Evolutionary conservation across 441 rosid species (phyloP).

Genomic region (Pelargonium myrrhifolium): DNA sequence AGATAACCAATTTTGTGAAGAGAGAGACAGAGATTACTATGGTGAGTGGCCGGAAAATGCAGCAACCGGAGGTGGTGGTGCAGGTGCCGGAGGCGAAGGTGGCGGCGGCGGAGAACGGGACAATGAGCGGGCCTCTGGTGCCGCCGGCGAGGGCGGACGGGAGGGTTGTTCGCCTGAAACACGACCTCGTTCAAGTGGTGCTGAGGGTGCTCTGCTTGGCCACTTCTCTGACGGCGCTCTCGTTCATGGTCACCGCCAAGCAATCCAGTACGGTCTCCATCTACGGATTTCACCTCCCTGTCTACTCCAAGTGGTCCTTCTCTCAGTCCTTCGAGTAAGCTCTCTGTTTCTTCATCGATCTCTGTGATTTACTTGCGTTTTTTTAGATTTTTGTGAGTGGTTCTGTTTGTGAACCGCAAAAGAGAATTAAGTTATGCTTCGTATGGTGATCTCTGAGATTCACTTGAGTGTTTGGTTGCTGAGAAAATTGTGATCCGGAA

Average conservation of each 20-base stretch:
- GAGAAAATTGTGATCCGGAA: conserved; percentile 13
- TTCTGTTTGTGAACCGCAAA: too few relatives aligned
- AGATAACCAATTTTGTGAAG: too few relatives aligned
- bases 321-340: conserved; percentile 71
- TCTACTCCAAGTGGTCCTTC: conserved; percentile 65
- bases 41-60: conserved; percentile 40
- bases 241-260: conserved; percentile 58
- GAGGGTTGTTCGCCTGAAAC: conserved; percentile 25
- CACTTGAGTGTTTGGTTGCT: conserved; percentile 10
- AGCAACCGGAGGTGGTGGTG: conserved; percentile 21
- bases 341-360: neutral
- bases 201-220: conserved; percentile 50
- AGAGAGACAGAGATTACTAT: conserved; percentile 7
- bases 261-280: conserved; percentile 45
- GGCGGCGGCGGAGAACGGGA: conserved; percentile 15
- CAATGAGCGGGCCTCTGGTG: conserved; percentile 18
- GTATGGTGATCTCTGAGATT: too few relatives aligned
- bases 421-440: neutral
- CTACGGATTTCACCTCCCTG: conserved; percentile 54
- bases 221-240: conserved; percentile 44
- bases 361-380: too few relatives aligned
- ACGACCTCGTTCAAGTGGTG: conserved; percentile 32
- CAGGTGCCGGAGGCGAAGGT: conserved; percentile 31
- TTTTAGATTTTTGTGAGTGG: too few relatives aligned
- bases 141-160: conserved; percentile 12